Conservation (phyloP, 495 filamentous ascomycete species). For the Penicillium desertorum region DNA sequence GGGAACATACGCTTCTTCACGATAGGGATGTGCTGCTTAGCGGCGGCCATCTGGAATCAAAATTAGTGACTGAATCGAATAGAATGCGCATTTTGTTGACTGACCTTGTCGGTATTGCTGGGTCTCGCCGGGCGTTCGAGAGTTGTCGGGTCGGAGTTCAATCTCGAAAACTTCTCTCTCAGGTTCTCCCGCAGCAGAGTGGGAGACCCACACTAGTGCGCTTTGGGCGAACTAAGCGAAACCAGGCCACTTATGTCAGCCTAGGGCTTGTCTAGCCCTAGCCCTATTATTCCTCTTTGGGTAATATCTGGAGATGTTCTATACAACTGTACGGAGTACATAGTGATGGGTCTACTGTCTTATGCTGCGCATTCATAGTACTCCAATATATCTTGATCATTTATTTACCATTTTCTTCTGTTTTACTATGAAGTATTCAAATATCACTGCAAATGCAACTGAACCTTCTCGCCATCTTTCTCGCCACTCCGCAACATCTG, state of each 20-base stretch:
- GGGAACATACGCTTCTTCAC: slow-evolving; percentile 95
- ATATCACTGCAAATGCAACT: slow-evolving; percentile 28
- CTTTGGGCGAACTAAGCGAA: slow-evolving; percentile 46
- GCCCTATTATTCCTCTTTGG: slow-evolving; percentile 25
- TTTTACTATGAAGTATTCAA: too few relatives aligned
- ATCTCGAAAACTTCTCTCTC: slow-evolving; percentile 45
- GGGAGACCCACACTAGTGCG: slow-evolving; percentile 40
- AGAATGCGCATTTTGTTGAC: slow-evolving; percentile 16
- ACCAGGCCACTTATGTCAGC: slow-evolving; percentile 24
- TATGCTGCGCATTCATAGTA: neutral
- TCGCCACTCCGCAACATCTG: slow-evolving; percentile 64
- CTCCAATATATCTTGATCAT: neutral
- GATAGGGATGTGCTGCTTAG: slow-evolving; percentile 98
- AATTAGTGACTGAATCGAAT: slow-evolving; percentile 17
- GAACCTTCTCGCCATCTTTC: slow-evolving; percentile 48
- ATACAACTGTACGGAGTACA: neutral
- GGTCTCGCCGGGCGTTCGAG: slow-evolving; percentile 48
- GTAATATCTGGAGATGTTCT: slow-evolving; percentile 2
- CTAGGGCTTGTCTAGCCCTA: slow-evolving; percentile 23
- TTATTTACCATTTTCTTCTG: neutral
- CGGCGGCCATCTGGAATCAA: slow-evolving; percentile 80
- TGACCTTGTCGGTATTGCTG: slow-evolving; percentile 49
- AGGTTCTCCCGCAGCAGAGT: slow-evolving; percentile 26
- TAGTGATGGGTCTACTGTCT: neutral
- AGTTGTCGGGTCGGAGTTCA: slow-evolving; percentile 51